These are phyloP conservation scores for Brassica juncea DNA, from an alignment of 345 rosid genomes.

Conservation along the genomic window DNA sequence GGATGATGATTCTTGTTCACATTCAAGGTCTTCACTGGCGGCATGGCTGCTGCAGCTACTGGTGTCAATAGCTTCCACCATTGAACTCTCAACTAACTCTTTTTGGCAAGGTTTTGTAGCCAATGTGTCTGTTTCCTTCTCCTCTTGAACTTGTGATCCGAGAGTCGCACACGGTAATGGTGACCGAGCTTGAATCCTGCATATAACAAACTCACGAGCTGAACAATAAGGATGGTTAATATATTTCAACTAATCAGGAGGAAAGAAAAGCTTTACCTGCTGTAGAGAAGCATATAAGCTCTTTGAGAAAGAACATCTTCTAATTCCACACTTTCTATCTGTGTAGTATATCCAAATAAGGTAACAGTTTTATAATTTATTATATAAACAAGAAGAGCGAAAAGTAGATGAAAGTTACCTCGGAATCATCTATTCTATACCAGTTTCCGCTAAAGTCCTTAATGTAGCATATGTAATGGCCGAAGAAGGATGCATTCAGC, in stretches of 20 bases:
- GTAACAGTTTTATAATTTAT: neutral
- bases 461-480: constrained; percentile 90
- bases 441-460: constrained; percentile 84
- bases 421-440: constrained; percentile 83
- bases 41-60: constrained; percentile 1
- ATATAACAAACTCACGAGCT: neutral
- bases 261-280: constrained; percentile 56
- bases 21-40: constrained; percentile 33
- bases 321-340: constrained; percentile 68
- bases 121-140: constrained; percentile 33
- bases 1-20: constrained; percentile 23
- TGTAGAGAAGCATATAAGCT: constrained; percentile 95
- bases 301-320: constrained; percentile 93
- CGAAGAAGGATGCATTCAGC: constrained; percentile 96
- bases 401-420: constrained; percentile 52
- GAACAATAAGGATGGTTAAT: neutral
- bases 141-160: constrained; percentile 44
- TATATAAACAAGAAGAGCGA: constrained; percentile 11
- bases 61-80: neutral
- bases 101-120: constrained; percentile 35
- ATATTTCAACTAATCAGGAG: neutral
- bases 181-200: constrained; percentile 62
- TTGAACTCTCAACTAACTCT: constrained; percentile 36
- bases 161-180: constrained; percentile 42
- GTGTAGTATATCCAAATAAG: constrained; percentile 3